Evolutionary conservation across 441 rosid species (phyloP), one percentile per base, ranked within the genome.

Genomic region (Gossypium gossypioides): DNA sequence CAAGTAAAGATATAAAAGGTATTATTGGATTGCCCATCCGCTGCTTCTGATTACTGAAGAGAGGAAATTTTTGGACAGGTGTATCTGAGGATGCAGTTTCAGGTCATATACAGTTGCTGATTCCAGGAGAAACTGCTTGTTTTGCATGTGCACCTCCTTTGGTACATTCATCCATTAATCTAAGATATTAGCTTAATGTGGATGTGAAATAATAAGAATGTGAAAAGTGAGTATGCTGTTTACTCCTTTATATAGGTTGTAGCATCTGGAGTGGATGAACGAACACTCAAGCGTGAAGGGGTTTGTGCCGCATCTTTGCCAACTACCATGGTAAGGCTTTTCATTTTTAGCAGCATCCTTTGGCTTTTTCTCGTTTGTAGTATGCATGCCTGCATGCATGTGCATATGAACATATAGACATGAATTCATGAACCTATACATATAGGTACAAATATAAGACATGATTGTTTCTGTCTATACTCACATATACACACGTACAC

Each of bases 51-150:
- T 79, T 29, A 74, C 69, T 66, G 25, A 75, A 50, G 74, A 46
- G 64, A 65, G 64, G 54, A 37, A 56, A 46, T 13, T 55, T 73
- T 16, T 81, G 77, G 76, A 61, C 90, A 92, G 99, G 97, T 84
- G 99, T 94, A 61, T 92, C 99, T 42, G 97, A 95, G 84, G 99
- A 92, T 86, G 97, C 97, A 55, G 97, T 95, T 74, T 95, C 97
- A 56, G 97, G 97, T 82, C 97, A 92, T 79, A 92, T 94, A 83
- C 99, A 92, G 77, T 82, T 92, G 78, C 78, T 95, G 79, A 84
- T 92, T 85, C 97, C 97, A 0, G 97, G 97, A 84, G 97, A 91
- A 84, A 90, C 97, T 77, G 97, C 97, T 66, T 94, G 97, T 84
- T 94, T 94, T 91, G 99, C 97, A 24, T 94, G 99, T 83, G 94